Conservation (phyloP, 1,284 basidiomycete species). For the Naganishia sp. region DNA sequence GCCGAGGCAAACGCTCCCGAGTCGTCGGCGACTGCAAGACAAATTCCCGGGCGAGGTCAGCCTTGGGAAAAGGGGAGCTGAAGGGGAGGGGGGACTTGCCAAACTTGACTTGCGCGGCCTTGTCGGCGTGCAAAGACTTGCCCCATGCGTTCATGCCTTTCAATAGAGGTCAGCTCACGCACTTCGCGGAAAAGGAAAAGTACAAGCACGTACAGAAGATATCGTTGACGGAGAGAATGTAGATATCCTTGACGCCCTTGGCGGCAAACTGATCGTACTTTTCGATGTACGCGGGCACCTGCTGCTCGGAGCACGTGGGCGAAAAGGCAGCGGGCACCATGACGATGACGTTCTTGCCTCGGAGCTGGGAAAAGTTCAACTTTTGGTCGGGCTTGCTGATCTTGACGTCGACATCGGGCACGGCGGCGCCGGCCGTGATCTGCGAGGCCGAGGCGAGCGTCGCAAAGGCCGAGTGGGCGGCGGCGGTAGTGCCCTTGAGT, state of each 20-base stretch:
- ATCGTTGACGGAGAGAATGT: constrained; percentile 71
- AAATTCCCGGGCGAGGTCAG: constrained; percentile 7
- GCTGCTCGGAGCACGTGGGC: constrained; percentile 56
- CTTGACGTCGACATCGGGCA: constrained; percentile 62
- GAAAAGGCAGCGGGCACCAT: constrained; percentile 50
- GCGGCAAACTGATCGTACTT: constrained; percentile 64
- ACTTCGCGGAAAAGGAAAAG: constrained; percentile 16
- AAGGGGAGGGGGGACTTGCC: constrained; percentile 38
- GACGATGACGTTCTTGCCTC: constrained; percentile 71
- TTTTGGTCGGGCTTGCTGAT: constrained; percentile 60
- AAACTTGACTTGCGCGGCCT: constrained; percentile 46
- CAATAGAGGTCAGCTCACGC: constrained; percentile 43
- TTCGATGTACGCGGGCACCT: constrained; percentile 68
- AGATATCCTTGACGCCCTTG: constrained; percentile 69
- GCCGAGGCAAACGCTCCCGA: constrained; percentile 61
- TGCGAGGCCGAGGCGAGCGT: constrained; percentile 58
- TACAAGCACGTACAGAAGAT: constrained; percentile 59
- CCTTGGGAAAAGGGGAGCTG: neutral
- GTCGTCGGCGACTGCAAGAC: constrained; percentile 63
- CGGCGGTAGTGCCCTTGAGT: constrained; percentile 56
- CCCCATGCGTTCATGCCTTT: constrained; percentile 65
- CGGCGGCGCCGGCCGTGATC: constrained; percentile 58
- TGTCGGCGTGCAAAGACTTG: constrained; percentile 58
- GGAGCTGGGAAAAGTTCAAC: constrained; percentile 59
- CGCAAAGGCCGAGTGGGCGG: constrained; percentile 62